Evolutionary conservation across 1,284 basidiomycete species (phyloP), one percentile per base, ranked within the genome.

Genomic region (Leccinum griseonigrum): DNA sequence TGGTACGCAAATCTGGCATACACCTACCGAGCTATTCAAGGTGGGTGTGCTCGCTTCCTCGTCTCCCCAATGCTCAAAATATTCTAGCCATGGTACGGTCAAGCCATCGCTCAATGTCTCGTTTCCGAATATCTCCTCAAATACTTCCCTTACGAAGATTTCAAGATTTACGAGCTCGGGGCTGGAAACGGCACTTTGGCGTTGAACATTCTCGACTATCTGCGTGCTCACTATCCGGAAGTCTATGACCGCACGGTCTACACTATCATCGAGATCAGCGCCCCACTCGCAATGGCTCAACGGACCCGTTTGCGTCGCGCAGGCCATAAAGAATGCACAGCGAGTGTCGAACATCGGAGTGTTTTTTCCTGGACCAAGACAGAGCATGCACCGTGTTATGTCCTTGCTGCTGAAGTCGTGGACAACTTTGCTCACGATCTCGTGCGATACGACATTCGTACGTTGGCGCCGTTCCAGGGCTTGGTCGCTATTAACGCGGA

Each of bases 391-490:
- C 92, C 95, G 22, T 98, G 96, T 75, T 98, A 92, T 73, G 90
- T 99, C 67, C 75, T 99, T 36, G 96, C 95, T 2, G 85, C 98
- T 80, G 97, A 99, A 78, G 97, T 99, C 57, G 85, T 98, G 62
- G 97, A 99, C 76, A 99, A 99, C 75, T 94, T 99, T 65, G 88
- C 96, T 2, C 97, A 99, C 74, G 97, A 99, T 72, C 85, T 98
- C 68, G 84, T 99, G 52, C 90, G 97, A 34, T 98, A 97, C 71
- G 89, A 95, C 68, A 79, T 92, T 40, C 78, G 81, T 61, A 94
- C 87, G 2, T 81, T 92, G 59, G 79, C 88, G 67, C 94, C 97
- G 0, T 87, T 92, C 60, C 95, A 99, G 76, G 92, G 88, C 13
- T 71, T 94, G 22, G 89, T 99, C 13, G 85, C 89, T 10, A 84